A percentile compares a stretch with the other conserved stretches of the same genome.
Conservation (phyloP, 306 rosid species). For the Dalbergia cultrata region DNA sequence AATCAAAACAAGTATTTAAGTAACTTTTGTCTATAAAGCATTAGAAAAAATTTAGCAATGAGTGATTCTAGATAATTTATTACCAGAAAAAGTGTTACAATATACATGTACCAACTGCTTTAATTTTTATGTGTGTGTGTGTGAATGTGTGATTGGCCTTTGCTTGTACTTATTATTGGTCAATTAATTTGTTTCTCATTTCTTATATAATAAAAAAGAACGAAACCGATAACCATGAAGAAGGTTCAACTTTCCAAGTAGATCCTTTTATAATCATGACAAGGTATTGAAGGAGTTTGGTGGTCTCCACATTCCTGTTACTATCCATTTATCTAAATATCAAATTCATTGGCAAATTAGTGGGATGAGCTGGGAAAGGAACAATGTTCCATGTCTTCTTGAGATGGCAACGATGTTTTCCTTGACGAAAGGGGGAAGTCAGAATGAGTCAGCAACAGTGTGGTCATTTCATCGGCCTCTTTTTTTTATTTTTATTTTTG, state of each 20-base stretch:
- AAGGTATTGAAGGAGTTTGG: slow-evolving; percentile 3
- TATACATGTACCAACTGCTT: no score
- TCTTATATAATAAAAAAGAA: no score
- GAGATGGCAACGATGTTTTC: not conserved
- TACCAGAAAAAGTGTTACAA: no score
- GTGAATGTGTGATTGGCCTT: no score
- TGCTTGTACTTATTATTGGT: no score
- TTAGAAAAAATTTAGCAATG: no score
- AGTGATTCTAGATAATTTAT: no score
- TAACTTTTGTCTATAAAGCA: no score
- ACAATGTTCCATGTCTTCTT: not conserved
- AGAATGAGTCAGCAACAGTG: not conserved
- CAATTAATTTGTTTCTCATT: no score
- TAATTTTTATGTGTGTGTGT: no score
- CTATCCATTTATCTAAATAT: not conserved
- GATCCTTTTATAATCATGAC: not conserved
- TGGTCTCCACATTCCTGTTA: no score
- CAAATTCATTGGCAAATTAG: not conserved
- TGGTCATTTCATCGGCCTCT: not conserved
- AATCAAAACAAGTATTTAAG: no score
- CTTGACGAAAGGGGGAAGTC: not conserved
- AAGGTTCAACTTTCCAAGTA: not conserved
- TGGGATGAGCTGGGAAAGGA: not conserved
- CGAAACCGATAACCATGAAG: not conserved
- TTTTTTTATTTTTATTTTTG: not conserved